These are phyloP conservation scores for Ballota nigra DNA, from an alignment of 257 asterid species.

Conservation along the genomic window DNA sequence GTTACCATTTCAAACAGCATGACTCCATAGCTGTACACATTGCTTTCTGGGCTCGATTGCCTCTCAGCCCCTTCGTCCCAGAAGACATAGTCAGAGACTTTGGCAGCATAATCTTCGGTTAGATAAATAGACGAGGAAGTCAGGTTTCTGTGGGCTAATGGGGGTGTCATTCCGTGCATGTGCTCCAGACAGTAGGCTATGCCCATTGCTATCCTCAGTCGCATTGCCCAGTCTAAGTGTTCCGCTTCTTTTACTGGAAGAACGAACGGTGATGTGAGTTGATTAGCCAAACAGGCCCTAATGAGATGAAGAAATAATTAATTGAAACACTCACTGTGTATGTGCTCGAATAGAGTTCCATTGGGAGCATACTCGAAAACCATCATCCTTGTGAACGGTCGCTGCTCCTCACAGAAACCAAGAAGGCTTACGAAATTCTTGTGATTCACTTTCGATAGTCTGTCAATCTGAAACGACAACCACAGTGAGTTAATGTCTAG, in stretches of 20 bases:
- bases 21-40: conserved; percentile 83
- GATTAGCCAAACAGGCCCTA: neutral
- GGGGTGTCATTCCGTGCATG: conserved; percentile 65
- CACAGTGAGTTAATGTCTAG: neutral
- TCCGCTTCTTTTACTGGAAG: conserved; percentile 89
- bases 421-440: conserved; percentile 79
- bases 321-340: conserved; percentile 61
- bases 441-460: conserved; percentile 75
- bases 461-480: conserved; percentile 49
- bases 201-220: conserved; percentile 84
- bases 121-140: conserved; percentile 67
- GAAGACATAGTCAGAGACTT: conserved; percentile 63
- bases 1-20: conserved; percentile 70
- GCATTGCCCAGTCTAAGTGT: conserved; percentile 74
- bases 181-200: conserved; percentile 76
- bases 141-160: conserved; percentile 56
- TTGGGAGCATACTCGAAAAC: conserved; percentile 94
- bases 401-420: conserved; percentile 71
- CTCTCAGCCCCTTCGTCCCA: conserved; percentile 45
- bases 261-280: neutral
- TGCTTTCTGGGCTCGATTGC: conserved; percentile 37
- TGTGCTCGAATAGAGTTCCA: conserved; percentile 88
- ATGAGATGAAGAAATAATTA: neutral
- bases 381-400: conserved; percentile 89
- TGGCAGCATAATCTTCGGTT: conserved; percentile 85